Conservation (phyloP, 768 basidiomycete species). For the Punctularia strigosozonata region DNA sequence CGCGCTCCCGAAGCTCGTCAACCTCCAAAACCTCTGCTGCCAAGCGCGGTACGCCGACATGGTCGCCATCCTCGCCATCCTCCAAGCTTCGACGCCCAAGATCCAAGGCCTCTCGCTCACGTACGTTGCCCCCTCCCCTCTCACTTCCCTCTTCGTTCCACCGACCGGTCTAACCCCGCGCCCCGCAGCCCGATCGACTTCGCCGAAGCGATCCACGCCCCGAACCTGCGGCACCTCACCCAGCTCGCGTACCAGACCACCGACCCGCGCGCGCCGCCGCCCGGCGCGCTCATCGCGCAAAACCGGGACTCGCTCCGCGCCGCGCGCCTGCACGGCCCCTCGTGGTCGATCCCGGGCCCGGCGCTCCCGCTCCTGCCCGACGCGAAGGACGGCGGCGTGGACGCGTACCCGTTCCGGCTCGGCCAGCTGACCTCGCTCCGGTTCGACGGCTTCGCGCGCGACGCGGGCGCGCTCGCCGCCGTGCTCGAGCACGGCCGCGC, state of each 20-base stretch:
- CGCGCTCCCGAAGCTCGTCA: slow-evolving; percentile 49
- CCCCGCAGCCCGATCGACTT: slow-evolving; percentile 23
- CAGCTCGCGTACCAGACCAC: slow-evolving; percentile 46
- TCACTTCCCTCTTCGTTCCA: neutral
- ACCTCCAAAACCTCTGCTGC: slow-evolving; percentile 48
- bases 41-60: slow-evolving; percentile 45
- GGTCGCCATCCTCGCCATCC: slow-evolving; percentile 34
- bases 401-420: too few species aligned
- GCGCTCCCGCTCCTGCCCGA: slow-evolving; percentile 41
- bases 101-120: slow-evolving; percentile 45
- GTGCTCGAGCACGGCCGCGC: slow-evolving; percentile 52
- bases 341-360: slow-evolving; percentile 46
- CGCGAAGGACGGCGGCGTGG: too few species aligned
- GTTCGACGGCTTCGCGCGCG: slow-evolving; percentile 42
- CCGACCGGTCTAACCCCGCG: neutral
- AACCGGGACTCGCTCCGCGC: slow-evolving; percentile 42
- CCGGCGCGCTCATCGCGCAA: slow-evolving; percentile 38
- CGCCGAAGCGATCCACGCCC: slow-evolving; percentile 23
- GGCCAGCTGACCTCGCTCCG: too few species aligned
- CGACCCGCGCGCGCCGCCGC: slow-evolving; percentile 24
- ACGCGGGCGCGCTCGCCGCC: slow-evolving; percentile 41
- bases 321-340: slow-evolving; percentile 39
- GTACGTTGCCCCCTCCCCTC: slow-evolving; percentile 19
- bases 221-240: slow-evolving; percentile 25
- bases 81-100: slow-evolving; percentile 39